Conservation (phyloP, 257 asterid species). For the Hygrophila difformis region DNA sequence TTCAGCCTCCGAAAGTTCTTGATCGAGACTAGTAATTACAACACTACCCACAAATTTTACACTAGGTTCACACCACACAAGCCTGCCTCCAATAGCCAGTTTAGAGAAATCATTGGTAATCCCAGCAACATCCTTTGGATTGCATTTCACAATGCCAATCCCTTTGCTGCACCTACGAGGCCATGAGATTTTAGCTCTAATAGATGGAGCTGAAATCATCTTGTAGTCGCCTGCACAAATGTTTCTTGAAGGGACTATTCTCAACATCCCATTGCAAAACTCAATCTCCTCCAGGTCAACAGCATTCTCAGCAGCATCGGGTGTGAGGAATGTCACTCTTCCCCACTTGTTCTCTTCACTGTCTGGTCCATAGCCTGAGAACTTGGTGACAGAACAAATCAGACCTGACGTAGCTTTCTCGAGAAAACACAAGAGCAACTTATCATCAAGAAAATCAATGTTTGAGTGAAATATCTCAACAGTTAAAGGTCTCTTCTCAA, state of each 20-base stretch:
- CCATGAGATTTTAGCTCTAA: conserved; percentile 75
- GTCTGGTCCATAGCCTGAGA: conserved; percentile 28
- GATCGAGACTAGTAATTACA: conserved; percentile 42
- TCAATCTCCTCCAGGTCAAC: conserved; percentile 31
- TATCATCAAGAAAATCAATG: conserved; percentile 40
- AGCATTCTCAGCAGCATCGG: conserved; percentile 70
- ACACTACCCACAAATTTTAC: conserved; percentile 23
- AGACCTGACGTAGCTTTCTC: conserved; percentile 47
- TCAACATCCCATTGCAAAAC: conserved; percentile 47
- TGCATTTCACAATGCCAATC: conserved; percentile 57
- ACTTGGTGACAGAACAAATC: conserved; percentile 53
- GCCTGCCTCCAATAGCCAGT: conserved; percentile 35
- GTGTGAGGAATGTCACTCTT: conserved; percentile 72
- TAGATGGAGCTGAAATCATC: conserved; percentile 35
- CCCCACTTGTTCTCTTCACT: conserved; percentile 71
- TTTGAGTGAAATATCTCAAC: conserved; percentile 61
- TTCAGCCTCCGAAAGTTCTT: conserved; percentile 53
- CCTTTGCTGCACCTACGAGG: conserved; percentile 89
- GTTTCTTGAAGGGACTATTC: conserved; percentile 48
- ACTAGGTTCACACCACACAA: conserved; percentile 33
- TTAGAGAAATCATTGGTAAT: conserved; percentile 45
- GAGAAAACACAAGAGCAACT: conserved; percentile 52
- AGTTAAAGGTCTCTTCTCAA: conserved; percentile 64
- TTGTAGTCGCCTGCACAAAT: conserved; percentile 36
- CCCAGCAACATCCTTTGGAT: conserved; percentile 39